Evolutionary conservation across 2,329 filamentous ascomycete species (phyloP), one percentile per base, ranked within the genome.

Genomic region (Apiospora pterosperma): DNA sequence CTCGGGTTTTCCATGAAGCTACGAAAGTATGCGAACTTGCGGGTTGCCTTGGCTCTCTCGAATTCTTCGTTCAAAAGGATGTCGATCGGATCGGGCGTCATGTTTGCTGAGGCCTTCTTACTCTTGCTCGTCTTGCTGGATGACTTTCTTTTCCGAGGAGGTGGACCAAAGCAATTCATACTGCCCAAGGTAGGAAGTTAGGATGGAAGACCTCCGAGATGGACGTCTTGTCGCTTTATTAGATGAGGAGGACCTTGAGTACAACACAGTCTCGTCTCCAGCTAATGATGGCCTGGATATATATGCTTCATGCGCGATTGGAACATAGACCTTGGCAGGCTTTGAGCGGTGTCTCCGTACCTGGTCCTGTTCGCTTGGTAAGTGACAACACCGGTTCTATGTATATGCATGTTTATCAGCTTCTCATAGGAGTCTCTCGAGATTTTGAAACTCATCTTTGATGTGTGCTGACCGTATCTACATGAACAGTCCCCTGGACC

Each of bases 11-110:
- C 48, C 48, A 55, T 55, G 48, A 55, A 55, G 28, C 48, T 55
- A 34, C 48, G 48, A 6, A 41, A 38, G 38, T 60, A 38, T 8
- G 59, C 36, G n/a, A 60, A n/a, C 36, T 25, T 38, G 59, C 36
- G 59, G 34, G 59, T 41, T 28, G 59, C 36, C 36, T 60, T 60
- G 59, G 59, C 59, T 60, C 48, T 39, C n/a, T 60, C 38, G 19
- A 39, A 60, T 28, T 28, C 59, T 25, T 60, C 59, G 59, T 61
- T 38, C 36, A 61, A 39, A n/a, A 41, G 59, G 8, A 36, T 62
- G 41, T 62, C 31, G 41, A 36, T 62, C 31, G 61, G 31, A n/a
- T 55, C 48, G 6, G 48, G 48, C 28, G 34, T 55, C 48, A 34
- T 55, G 28, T 55, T 55, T 34, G 48, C 48, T 21, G 48, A 11